These are phyloP conservation scores for fission yeast (Schizosaccharomyces pombe) DNA, from an alignment of 805 yeast species.

Conservation along the genomic window DNA sequence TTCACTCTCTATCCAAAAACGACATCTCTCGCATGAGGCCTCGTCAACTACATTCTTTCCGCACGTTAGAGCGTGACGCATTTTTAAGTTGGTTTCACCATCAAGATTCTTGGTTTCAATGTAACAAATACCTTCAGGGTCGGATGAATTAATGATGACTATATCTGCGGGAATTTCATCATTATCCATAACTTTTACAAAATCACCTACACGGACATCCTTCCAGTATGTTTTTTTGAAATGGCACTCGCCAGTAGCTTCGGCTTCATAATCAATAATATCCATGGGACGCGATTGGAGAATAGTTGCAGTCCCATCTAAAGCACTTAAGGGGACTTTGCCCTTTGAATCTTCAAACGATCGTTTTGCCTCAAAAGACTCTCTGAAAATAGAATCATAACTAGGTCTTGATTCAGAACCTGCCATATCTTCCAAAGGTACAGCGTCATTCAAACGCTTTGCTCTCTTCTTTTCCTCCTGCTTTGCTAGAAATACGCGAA, in stretches of 20 bases:
- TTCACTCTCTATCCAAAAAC: constrained; percentile 45
- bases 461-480: not conserved
- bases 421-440: not conserved
- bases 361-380: not conserved
- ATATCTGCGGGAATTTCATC: constrained; percentile 64
- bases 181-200: constrained; percentile 40
- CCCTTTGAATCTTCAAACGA: constrained; percentile 4
- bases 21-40: constrained; percentile 32
- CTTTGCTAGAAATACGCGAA: not conserved
- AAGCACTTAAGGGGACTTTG: not conserved
- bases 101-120: constrained; percentile 51
- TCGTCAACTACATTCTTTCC: constrained; percentile 33
- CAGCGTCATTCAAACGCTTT: not conserved
- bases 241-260: not conserved
- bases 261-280: not conserved
- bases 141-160: constrained; percentile 41
- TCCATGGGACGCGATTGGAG: not conserved
- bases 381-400: not conserved
- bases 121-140: constrained; percentile 41
- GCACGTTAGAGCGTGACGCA: constrained; percentile 27
- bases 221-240: constrained; percentile 42
- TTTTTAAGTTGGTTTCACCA: constrained; percentile 56
- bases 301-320: not conserved
- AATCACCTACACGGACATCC: constrained; percentile 50
- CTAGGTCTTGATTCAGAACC: not conserved